Evolutionary conservation across 345 rosid genomes (phyloP).

Genomic region (Rhodamnia argentea): DNA sequence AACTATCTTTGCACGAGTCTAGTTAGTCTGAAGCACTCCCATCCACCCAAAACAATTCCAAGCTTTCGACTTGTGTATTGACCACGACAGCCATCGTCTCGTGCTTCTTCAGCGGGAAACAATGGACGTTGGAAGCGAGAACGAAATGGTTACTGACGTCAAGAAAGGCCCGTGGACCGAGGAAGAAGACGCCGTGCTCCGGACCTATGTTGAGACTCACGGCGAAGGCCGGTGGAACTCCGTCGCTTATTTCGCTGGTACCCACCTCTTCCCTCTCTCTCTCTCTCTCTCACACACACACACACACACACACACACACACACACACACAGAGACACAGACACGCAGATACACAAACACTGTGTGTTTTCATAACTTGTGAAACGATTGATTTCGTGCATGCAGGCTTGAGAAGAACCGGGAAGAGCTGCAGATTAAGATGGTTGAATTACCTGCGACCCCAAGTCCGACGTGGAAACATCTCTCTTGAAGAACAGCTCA

Average conservation of each 20-base stretch:
- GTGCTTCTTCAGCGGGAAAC: not conserved
- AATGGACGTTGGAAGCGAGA: not conserved
- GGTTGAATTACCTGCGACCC: conserved; percentile 88
- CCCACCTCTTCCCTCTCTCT: not conserved
- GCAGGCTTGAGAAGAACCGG: conserved; percentile 85
- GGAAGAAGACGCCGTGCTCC: conserved; percentile 75
- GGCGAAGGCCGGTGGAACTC: conserved; percentile 95
- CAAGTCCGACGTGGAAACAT: conserved; percentile 85
- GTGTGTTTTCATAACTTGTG: not conserved
- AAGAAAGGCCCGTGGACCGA: conserved; percentile 93
- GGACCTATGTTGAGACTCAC: conserved; percentile 44
- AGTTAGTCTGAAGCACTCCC: not conserved
- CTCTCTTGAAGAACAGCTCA: conserved; percentile 68
- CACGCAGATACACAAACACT: not conserved
- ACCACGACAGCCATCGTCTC: not conserved
- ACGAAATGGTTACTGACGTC: conserved; percentile 5
- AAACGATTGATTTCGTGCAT: not conserved
- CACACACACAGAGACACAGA: not conserved
- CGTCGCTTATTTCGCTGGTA: conserved; percentile 47
- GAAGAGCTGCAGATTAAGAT: conserved; percentile 89
- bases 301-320: not conserved
- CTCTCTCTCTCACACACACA: not conserved
- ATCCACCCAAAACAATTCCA: not conserved
- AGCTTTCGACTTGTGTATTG: not conserved
- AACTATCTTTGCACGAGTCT: not conserved